A percentile compares a stretch with the other conserved stretches of the same genome.
Conservation (phyloP, 805 yeast species). For the Candida incommunis region DNA sequence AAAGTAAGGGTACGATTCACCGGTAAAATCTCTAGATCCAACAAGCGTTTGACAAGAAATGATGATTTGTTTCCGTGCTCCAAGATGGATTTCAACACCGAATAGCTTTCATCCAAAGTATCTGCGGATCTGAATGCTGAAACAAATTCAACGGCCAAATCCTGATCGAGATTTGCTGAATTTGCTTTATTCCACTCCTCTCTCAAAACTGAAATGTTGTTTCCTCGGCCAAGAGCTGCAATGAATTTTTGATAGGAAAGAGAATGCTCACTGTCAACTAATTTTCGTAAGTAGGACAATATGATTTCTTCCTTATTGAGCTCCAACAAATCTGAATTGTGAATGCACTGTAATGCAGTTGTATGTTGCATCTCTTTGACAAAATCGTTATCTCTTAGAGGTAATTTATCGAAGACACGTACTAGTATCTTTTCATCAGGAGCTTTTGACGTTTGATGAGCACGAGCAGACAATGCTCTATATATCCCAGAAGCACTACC, state of each 20-base stretch:
- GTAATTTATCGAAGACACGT: neutral
- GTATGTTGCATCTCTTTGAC: neutral
- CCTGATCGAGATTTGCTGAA: neutral
- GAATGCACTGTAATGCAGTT: neutral
- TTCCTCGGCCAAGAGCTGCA: neutral
- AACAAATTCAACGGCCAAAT: neutral
- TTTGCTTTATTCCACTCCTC: neutral
- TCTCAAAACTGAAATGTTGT: neutral
- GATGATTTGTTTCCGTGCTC: neutral
- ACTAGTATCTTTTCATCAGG: neutral
- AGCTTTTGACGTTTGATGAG: neutral
- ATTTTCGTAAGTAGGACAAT: neutral
- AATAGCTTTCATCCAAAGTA: neutral
- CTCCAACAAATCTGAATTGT: neutral
- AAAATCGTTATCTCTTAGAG: neutral
- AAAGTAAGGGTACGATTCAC: neutral
- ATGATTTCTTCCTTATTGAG: neutral
- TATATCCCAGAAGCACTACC: neutral
- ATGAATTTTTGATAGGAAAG: neutral
- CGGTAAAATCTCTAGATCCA: neutral
- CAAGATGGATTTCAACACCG: neutral
- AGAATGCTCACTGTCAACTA: neutral
- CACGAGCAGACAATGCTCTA: neutral
- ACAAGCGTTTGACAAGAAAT: neutral
- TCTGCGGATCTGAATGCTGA: neutral